Base-by-base conservation (phyloP, 345 rosid genomes). In the Eucalyptus sideroxylon region DNA sequence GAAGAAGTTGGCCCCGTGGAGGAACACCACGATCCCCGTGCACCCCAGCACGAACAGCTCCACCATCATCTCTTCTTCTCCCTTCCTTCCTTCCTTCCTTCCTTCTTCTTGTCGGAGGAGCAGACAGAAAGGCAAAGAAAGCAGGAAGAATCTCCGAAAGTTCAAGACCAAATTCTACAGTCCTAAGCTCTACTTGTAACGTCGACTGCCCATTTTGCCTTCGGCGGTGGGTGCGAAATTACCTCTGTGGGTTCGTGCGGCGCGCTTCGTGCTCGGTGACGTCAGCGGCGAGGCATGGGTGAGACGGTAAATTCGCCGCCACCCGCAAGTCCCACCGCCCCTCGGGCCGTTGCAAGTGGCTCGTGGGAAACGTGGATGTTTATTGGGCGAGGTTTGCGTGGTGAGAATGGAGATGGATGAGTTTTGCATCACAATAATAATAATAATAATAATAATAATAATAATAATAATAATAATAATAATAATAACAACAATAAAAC, bases 1-100 rank as follows among this genome's bases (percentile, higher is more conserved):
- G 92, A 95, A 88, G 92, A 95, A 93, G 91, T 93, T 93, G 87
- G 95, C 97, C 37, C 95, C 96, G 49, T 95, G 97, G 47, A 95
- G 96, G 91, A 94, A 92, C 91, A 94, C 93, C 89, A 95, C 96
- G 37, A 93, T 85, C 86, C 96, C 96, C 1, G 95, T 92, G 86
- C 96, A 94, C 6, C 96, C 95, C 89, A 94, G 88, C 62, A 93
- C 89, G 34, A 95, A 92, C 13, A 95, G 89, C 91, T 93, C 97
- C 90, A 93, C 90, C 95, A 91, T 93, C 94, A 87, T 92, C 45
- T 88, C 85, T 67, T 31, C 82, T 69, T 34, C 81, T 69, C 11
- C 81, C 6, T 34, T 3, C 21, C 37, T 21, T 16, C 17, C 31
- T 40, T 11, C n/a, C 31, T 40, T 11, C n/a, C 45, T 19, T 27